phyloP scores from a whole-genome alignment of 2,329 filamentous ascomycete genomes.

The Pseudogymnoascus sp. region DNA sequence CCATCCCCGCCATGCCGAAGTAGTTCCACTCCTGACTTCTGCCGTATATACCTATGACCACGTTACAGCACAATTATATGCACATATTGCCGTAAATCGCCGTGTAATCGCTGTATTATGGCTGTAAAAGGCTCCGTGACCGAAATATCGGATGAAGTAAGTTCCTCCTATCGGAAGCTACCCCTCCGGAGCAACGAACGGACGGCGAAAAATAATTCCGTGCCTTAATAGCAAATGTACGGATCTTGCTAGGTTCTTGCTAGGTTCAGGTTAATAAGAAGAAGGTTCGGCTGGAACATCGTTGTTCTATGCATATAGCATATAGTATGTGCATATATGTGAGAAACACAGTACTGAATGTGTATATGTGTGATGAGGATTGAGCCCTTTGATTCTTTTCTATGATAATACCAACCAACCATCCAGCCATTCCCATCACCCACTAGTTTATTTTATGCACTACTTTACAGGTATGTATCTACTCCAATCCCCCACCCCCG shows the following conservation, averaged over 20 bases:
- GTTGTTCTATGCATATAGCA: slow-evolving; percentile 4
- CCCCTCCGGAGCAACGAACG: slow-evolving; percentile 1
- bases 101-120: not conserved
- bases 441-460: slow-evolving; percentile 5
- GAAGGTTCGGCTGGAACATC: not conserved
- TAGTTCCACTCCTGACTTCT: not conserved
- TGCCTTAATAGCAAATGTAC: not conserved
- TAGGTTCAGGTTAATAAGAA: not conserved
- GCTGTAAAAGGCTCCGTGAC: slow-evolving; percentile 1
- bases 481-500: slow-evolving; percentile 2
- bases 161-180: not conserved
- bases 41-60: not conserved
- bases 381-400: not conserved
- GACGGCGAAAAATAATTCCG: slow-evolving; percentile 4
- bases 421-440: not conserved
- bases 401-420: not conserved
- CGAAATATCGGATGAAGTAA: slow-evolving; percentile 5
- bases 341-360: not conserved
- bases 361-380: not conserved
- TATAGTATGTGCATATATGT: not conserved
- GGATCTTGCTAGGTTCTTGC: not conserved
- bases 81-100: not conserved
- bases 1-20: not conserved
- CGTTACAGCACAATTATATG: slow-evolving; percentile 1
- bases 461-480: slow-evolving; percentile 4